These are phyloP conservation scores for Gastrolobium villosum DNA, from an alignment of 306 rosid genomes.

Conservation along the genomic window DNA sequence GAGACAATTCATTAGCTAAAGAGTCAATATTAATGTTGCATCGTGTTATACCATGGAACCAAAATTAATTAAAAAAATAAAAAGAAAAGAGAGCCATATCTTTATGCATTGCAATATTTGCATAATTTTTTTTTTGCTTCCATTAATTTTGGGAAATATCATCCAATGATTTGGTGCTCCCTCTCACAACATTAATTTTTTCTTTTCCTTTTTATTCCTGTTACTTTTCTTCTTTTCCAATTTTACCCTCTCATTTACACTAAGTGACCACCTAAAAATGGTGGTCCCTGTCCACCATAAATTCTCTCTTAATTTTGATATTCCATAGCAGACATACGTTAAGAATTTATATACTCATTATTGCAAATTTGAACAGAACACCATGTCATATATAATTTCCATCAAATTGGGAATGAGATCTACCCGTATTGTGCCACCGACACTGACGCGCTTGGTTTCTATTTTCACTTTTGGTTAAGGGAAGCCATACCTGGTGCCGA, in stretches of 20 bases:
- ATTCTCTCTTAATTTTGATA: neutral
- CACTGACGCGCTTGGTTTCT: conserved; percentile 21
- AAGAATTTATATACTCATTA: neutral
- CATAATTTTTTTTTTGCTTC: neutral
- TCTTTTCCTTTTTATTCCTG: no score
- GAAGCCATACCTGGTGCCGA: neutral
- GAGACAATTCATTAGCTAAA: neutral
- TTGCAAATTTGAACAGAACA: no score
- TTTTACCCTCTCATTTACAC: no score
- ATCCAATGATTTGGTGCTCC: no score
- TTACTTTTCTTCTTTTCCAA: no score
- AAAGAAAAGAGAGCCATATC: neutral
- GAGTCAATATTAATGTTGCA: neutral
- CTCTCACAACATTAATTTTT: no score
- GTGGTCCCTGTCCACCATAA: no score
- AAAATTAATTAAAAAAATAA: neutral
- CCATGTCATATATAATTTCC: no score
- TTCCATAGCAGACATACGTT: neutral
- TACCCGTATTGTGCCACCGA: conserved; percentile 36
- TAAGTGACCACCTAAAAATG: no score
- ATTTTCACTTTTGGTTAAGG: neutral
- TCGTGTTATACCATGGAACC: neutral
- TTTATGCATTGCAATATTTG: neutral
- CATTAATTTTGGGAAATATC: no score
- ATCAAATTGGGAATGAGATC: neutral